These are phyloP conservation scores for Paxillus rubicundulus DNA, from an alignment of 768 basidiomycete species.

Conservation along the genomic window DNA sequence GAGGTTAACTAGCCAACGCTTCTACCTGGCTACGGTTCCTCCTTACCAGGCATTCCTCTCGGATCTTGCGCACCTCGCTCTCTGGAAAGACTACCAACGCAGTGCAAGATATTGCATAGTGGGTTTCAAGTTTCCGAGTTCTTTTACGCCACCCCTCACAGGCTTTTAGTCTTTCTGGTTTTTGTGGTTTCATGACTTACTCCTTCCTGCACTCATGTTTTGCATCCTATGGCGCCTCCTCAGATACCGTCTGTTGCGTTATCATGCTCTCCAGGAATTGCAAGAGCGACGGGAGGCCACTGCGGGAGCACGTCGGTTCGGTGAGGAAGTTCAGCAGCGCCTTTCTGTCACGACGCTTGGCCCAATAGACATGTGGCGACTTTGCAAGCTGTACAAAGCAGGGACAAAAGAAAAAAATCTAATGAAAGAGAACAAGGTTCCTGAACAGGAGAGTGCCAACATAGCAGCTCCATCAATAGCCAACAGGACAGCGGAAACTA, in stretches of 20 bases:
- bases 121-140: slow-evolving; percentile 23
- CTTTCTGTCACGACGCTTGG: slow-evolving; percentile 48
- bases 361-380: slow-evolving; percentile 51
- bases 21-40: slow-evolving; percentile 53
- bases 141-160: slow-evolving; percentile 1
- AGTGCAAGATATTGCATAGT: slow-evolving; percentile 55
- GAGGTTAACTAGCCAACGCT: slow-evolving; percentile 48
- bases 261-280: slow-evolving; percentile 55
- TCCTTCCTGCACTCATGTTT: slow-evolving; percentile 51
- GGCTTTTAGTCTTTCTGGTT: slow-evolving; percentile 54
- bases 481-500: slow-evolving; percentile 1
- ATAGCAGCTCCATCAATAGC: not conserved
- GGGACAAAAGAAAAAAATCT: slow-evolving; percentile 33
- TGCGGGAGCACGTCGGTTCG: slow-evolving; percentile 49
- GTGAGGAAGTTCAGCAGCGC: slow-evolving; percentile 45
- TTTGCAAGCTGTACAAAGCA: slow-evolving; percentile 45
- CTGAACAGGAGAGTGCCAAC: not conserved
- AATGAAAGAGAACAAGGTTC: slow-evolving; percentile 6
- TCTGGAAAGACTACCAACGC: slow-evolving; percentile 49
- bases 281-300: slow-evolving; percentile 50
- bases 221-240: slow-evolving; percentile 48
- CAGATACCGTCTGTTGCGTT: slow-evolving; percentile 47
- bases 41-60: slow-evolving; percentile 46
- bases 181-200: slow-evolving; percentile 58
- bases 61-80: slow-evolving; percentile 43